These are phyloP conservation scores for Globisporangium okanoganense DNA, from an alignment of 352 stramenopile genomes.

Conservation along the genomic window DNA sequence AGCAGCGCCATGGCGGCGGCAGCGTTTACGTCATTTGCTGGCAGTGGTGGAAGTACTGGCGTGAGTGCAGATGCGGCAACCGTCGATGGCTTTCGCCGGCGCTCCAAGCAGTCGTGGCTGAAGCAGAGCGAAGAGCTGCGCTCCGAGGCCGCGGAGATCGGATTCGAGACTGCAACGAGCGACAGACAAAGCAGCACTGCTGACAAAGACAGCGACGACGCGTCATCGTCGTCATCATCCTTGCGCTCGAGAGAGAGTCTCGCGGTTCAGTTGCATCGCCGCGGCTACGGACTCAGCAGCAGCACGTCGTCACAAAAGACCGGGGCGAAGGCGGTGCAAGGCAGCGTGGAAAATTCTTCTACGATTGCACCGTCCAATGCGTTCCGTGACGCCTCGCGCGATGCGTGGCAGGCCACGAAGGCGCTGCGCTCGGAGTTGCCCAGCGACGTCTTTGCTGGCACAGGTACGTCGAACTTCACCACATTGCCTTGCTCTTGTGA, in stretches of 20 bases:
- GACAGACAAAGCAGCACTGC: not conserved
- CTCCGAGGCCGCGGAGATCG: slow-evolving; percentile 25
- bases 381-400: slow-evolving; percentile 27
- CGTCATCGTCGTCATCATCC: not conserved
- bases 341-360: not conserved
- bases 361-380: slow-evolving; percentile 17
- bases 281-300: slow-evolving; percentile 44
- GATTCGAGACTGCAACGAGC: not conserved
- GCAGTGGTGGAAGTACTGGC: slow-evolving; percentile 3
- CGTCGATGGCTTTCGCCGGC: slow-evolving; percentile 36
- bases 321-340: not conserved
- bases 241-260: slow-evolving; percentile 26
- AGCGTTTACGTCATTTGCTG: slow-evolving; percentile 5
- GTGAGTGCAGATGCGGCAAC: slow-evolving; percentile 3
- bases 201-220: not conserved
- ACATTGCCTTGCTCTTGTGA: not conserved
- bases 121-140: slow-evolving; percentile 45
- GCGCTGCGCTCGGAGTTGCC: slow-evolving; percentile 21
- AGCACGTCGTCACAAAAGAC: slow-evolving; percentile 1
- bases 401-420: slow-evolving; percentile 23
- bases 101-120: slow-evolving; percentile 62
- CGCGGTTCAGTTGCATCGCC: slow-evolving; percentile 36
- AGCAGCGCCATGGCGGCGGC: slow-evolving; percentile 9
- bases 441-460: slow-evolving; percentile 1
- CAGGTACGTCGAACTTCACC: not conserved